Evolutionary conservation across 768 basidiomycete species (phyloP), one percentile per base, ranked within the genome.

Genomic region (Boletus fagicola): DNA sequence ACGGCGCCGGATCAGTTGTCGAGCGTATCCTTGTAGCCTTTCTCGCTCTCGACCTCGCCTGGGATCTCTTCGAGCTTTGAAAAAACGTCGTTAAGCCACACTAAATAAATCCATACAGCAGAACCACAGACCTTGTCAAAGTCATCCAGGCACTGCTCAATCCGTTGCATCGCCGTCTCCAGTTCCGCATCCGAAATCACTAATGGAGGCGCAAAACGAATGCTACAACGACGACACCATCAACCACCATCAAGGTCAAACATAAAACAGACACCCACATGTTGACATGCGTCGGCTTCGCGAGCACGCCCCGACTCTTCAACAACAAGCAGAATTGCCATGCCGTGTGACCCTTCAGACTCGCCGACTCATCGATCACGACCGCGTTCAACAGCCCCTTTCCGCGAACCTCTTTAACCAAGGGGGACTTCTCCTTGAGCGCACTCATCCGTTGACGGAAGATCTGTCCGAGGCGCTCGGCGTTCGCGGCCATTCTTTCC

Each of bases 291-390:
- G 96, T 98, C 13, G 97, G 95, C 79, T 99, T 98, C 30, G 95
- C 96, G 61, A 99, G 76, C 54, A 98, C 83, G 5, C 94, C 94
- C 46, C 91, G 83, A 63, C 86, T 87, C 86, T 95, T 96, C 72
- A 98, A 74, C 66, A 98, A 72, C 68, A 98, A 69, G 74, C 97
- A 98, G 52, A 98, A 79, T 71, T 98, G 92, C 97, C 96, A 99
- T 5, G 95, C 97, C 1, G 90, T 87, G 50, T 93, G 77, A 16
- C 90, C 88, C 73, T 83, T 89, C 47, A 60, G 72, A 65, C 89
- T 92, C 77, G 83, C 83, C 58, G 75, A 72, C 77, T 98, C 93
- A 67, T 98, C 87, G 54, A 98, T 92, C 24, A 98, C 90, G 28
- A 99, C 80, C 9, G 96, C 96, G 69, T 98, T 98, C 62, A 99